A percentile compares a stretch with the other conserved stretches of the same genome.
phyloP scores from a whole-genome alignment of 164 flowering plant species.

The Paratinospora sagittata region DNA sequence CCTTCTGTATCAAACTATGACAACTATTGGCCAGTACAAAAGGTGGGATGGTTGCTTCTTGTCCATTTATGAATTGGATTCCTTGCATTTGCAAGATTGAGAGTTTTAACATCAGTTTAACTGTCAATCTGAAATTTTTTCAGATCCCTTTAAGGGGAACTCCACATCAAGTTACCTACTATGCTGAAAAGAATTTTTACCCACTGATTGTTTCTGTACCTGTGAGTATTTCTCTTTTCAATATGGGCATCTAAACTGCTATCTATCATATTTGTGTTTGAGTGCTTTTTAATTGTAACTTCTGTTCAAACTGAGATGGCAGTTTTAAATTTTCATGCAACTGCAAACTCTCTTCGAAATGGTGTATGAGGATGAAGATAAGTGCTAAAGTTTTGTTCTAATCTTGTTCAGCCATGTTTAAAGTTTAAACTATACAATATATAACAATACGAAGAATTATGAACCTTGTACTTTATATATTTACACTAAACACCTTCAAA shows the following conservation, averaged over 20 bases:
- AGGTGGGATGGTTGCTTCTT: slow-evolving; percentile 35
- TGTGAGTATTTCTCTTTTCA: slow-evolving; percentile 40
- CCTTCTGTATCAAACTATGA: slow-evolving; percentile 72
- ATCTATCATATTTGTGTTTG: background rate
- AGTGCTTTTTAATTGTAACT: slow-evolving; percentile 1
- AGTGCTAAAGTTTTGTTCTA: too few relatives aligned
- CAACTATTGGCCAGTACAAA: slow-evolving; percentile 98
- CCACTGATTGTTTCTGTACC: slow-evolving; percentile 92
- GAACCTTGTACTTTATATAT: too few relatives aligned
- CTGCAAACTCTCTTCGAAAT: too few relatives aligned
- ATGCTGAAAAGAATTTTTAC: slow-evolving; percentile 87
- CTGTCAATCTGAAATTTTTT: slow-evolving; percentile 7
- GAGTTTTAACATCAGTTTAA: background rate
- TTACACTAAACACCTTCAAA: too few relatives aligned
- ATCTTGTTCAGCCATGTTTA: too few relatives aligned
- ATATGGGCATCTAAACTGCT: background rate
- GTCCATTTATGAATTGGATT: background rate
- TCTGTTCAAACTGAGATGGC: too few relatives aligned
- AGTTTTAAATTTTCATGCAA: too few relatives aligned
- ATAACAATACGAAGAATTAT: too few relatives aligned
- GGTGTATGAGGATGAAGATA: too few relatives aligned
- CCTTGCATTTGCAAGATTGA: background rate
- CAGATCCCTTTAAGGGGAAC: slow-evolving; percentile 91
- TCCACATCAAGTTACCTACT: slow-evolving; percentile 96
- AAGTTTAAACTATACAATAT: too few relatives aligned